phyloP scores from a whole-genome alignment of 164 flowering plant genomes.

The Stephania cephalantha region DNA sequence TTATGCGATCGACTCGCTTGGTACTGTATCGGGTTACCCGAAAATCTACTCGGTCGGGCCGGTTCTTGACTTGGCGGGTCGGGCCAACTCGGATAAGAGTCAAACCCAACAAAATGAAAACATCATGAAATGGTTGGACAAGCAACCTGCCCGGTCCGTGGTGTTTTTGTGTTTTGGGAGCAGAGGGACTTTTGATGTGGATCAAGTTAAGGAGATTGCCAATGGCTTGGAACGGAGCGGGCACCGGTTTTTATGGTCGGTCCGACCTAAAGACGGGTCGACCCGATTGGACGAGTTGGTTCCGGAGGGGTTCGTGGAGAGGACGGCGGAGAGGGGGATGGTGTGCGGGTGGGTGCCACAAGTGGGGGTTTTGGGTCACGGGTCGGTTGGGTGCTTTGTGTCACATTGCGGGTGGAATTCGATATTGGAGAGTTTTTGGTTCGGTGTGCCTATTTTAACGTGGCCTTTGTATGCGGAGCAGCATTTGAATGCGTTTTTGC shows the following conservation, averaged over 20 bases:
- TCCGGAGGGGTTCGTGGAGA: conserved; percentile 25
- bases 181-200: conserved; percentile 19
- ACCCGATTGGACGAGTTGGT: conserved; percentile 6
- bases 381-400: conserved; percentile 28
- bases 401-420: conserved; percentile 48
- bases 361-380: conserved; percentile 21
- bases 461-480: conserved; percentile 43
- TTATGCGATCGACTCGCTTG: neutral
- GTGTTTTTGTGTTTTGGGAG: conserved; percentile 42
- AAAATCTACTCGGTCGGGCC: conserved; percentile 28
- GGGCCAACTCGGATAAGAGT: neutral
- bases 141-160: conserved; percentile 28
- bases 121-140: conserved; percentile 25
- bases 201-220: conserved; percentile 31
- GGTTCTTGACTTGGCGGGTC: conserved; percentile 9
- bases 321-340: conserved; percentile 20
- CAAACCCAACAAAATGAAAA: neutral
- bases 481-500: conserved; percentile 29
- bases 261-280: neutral
- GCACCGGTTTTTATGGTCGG: conserved; percentile 30
- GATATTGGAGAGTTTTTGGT: conserved; percentile 35
- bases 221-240: conserved; percentile 27
- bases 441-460: conserved; percentile 30
- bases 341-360: conserved; percentile 41
- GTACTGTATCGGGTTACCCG: conserved; percentile 8